Evolutionary conservation across 805 yeast species (phyloP).

Genomic region (Yueomyces sinensis): DNA sequence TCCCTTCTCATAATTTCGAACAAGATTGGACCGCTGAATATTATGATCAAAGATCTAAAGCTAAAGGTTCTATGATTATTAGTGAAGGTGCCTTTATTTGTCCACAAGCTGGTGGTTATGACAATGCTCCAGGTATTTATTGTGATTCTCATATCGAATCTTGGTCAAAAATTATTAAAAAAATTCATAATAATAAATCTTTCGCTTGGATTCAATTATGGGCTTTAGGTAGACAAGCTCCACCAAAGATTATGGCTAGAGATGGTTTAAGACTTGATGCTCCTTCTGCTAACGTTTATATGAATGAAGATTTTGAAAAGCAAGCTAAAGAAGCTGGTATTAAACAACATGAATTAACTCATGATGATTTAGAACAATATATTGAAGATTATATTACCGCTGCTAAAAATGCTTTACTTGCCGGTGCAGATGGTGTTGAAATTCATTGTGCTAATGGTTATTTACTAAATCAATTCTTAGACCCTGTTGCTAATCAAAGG

Average conservation of each 20-base stretch:
- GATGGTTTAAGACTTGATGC: conserved; percentile 27
- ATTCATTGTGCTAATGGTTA: conserved; percentile 59
- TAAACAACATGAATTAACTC: conserved; percentile 18
- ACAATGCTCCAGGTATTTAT: conserved; percentile 39
- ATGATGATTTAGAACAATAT: conserved; percentile 26
- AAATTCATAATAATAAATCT: conserved; percentile 37
- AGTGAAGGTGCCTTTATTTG: conserved; percentile 49
- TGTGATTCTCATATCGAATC: conserved; percentile 32
- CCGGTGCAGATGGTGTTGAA: conserved; percentile 47
- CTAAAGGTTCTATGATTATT: conserved; percentile 45
- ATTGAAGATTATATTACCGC: conserved; percentile 30
- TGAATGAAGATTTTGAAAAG: conserved; percentile 22
- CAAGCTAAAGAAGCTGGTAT: conserved; percentile 23
- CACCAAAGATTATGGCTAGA: conserved; percentile 24
- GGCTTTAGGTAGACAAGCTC: conserved; percentile 34
- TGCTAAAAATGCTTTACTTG: conserved; percentile 26
- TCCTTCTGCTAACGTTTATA: conserved; percentile 27
- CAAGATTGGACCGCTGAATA: conserved; percentile 35
- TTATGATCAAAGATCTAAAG: conserved; percentile 41
- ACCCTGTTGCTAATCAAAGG: conserved; percentile 30
- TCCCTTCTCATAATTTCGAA: conserved; percentile 29
- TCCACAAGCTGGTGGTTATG: conserved; percentile 29
- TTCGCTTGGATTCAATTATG: conserved; percentile 37
- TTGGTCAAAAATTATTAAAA: conserved; percentile 36
- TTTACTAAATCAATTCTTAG: conserved; percentile 41